A percentile compares a stretch with the other conserved stretches of the same genome.
Conservation (phyloP, 257 asterid species). For the Asclepias syriaca region DNA sequence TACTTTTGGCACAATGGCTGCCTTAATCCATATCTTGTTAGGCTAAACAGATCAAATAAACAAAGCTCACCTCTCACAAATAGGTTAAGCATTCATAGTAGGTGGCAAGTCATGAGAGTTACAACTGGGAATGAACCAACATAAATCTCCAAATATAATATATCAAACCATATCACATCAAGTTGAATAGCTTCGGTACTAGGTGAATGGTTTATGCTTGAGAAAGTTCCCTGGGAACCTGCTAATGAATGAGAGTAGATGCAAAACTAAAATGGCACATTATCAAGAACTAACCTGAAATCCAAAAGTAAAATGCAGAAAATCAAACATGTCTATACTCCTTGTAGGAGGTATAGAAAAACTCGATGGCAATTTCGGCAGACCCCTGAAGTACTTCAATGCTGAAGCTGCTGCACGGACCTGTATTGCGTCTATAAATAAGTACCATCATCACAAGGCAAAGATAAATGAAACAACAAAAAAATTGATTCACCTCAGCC, state of each 20-base stretch:
- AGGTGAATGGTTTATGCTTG: not conserved
- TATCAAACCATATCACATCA: not conserved
- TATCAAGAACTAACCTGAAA: slow-evolving; percentile 64
- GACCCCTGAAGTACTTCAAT: slow-evolving; percentile 67
- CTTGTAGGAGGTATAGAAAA: slow-evolving; percentile 63
- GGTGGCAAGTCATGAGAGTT: not conserved
- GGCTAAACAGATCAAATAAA: not conserved
- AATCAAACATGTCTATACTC: slow-evolving; percentile 73
- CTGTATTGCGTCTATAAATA: slow-evolving; percentile 36
- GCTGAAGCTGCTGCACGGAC: slow-evolving; percentile 80
- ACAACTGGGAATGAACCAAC: not conserved
- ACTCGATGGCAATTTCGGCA: slow-evolving; percentile 71
- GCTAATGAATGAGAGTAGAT: not conserved
- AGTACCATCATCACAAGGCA: slow-evolving; percentile 14
- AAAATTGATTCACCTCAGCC: slow-evolving; percentile 59
- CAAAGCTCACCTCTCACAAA: not conserved
- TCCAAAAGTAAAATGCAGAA: slow-evolving; percentile 74
- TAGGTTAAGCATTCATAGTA: not conserved
- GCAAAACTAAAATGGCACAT: not conserved
- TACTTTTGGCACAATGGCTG: not conserved
- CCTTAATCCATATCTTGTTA: not conserved
- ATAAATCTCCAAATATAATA: not conserved
- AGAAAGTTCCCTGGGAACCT: not conserved
- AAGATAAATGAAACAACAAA: slow-evolving; percentile 7
- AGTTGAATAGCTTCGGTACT: not conserved